Percentiles rank a stretch among this genome's conserved stretches.
phyloP scores from a whole-genome alignment of 768 basidiomycete species.

The Auricularia heimuer region DNA sequence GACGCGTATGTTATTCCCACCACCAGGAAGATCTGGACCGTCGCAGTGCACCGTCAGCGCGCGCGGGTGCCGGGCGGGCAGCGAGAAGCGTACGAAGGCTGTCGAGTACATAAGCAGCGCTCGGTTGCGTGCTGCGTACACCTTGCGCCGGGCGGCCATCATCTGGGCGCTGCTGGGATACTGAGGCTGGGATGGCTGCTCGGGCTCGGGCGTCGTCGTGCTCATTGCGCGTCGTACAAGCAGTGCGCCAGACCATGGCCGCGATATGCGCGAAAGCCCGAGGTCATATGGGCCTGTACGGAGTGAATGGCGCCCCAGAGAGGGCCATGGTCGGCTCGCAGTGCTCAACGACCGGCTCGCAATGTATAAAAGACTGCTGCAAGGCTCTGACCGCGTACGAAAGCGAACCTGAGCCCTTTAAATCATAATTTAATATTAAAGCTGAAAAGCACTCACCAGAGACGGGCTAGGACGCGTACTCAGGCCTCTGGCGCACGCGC shows the following conservation, averaged over 20 bases:
- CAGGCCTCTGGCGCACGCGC: too few species aligned
- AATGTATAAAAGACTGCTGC: too few species aligned
- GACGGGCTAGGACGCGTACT: neutral
- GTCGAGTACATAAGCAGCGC: constrained; percentile 76
- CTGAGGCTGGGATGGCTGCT: neutral
- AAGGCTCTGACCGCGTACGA: neutral
- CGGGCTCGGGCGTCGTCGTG: neutral
- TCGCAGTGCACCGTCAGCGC: neutral
- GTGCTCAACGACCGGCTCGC: too few species aligned
- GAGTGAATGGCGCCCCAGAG: too few species aligned
- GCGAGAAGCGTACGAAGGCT: constrained; percentile 51
- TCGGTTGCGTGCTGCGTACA: constrained; percentile 54
- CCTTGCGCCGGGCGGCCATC: constrained; percentile 24
- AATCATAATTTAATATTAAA: neutral
- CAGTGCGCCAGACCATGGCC: too few species aligned
- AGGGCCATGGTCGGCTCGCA: too few species aligned
- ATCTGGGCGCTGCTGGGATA: neutral
- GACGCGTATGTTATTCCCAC: constrained; percentile 92
- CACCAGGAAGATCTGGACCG: constrained; percentile 57
- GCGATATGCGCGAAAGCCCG: too few species aligned
- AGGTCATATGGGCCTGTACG: too few species aligned
- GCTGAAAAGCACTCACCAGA: neutral
- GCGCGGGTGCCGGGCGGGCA: neutral
- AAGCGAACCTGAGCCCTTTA: neutral
- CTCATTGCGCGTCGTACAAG: neutral